These are phyloP conservation scores for Candida freyschussii DNA, from an alignment of 1,139 yeast genomes.

Conservation along the genomic window DNA sequence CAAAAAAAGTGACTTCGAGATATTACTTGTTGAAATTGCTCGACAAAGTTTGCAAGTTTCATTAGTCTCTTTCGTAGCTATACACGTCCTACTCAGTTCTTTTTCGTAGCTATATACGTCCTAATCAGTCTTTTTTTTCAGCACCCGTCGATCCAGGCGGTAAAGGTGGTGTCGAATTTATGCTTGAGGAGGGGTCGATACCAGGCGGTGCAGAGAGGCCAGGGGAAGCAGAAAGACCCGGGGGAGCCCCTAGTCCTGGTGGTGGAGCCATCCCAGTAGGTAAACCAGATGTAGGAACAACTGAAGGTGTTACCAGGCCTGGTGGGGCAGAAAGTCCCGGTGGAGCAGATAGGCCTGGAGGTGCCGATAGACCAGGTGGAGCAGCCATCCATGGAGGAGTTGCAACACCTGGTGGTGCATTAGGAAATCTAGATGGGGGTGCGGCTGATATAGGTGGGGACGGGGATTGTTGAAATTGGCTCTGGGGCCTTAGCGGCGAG, in stretches of 20 bases:
- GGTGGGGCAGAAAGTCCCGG: conserved; percentile 21
- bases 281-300: conserved; percentile 25
- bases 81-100: conserved; percentile 1
- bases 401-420: conserved; percentile 29
- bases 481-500: conserved; percentile 7
- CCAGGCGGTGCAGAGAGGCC: conserved; percentile 18
- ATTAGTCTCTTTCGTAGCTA: too few relatives aligned
- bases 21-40: too few relatives aligned
- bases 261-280: too few relatives aligned
- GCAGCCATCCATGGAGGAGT: conserved; percentile 19
- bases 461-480: conserved; percentile 10
- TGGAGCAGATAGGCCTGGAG: conserved; percentile 25
- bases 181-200: conserved; percentile 18
- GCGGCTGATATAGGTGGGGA: conserved; percentile 5
- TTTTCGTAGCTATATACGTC: not conserved
- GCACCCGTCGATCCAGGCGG: too few relatives aligned
- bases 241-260: conserved; percentile 26
- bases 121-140: too few relatives aligned
- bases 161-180: too few relatives aligned
- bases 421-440: too few relatives aligned
- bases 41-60: too few relatives aligned
- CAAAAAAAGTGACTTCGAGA: conserved; percentile 19
- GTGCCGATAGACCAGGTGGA: conserved; percentile 20
- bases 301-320: conserved; percentile 25
- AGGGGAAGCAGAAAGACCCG: conserved; percentile 24